Percentiles rank a stretch among this genome's conserved stretches.
These are phyloP conservation scores for Fomitopsis palustris DNA, from an alignment of 1,284 basidiomycete species.

Conservation along the genomic window DNA sequence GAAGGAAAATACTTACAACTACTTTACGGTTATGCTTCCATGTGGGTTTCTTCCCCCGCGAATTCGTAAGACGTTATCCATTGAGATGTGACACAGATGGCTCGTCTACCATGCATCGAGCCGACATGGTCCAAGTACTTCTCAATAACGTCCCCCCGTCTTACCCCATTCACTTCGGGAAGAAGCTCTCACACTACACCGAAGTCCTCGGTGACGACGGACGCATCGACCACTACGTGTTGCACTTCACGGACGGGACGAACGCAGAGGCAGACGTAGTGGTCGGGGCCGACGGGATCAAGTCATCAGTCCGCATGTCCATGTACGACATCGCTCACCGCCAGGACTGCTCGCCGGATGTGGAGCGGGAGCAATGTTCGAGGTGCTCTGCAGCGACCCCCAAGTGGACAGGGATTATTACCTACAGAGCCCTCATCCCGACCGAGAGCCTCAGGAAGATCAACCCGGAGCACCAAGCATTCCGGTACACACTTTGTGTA, in stretches of 20 bases:
- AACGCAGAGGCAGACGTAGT: slow-evolving; percentile 37
- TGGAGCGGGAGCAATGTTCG: slow-evolving; percentile 2
- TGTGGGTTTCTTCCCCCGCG: background rate
- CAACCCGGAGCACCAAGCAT: slow-evolving; percentile 33
- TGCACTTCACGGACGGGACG: slow-evolving; percentile 35
- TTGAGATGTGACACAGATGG: slow-evolving; percentile 8
- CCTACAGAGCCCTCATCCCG: slow-evolving; percentile 37
- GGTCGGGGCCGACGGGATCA: slow-evolving; percentile 44
- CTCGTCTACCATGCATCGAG: slow-evolving; percentile 16
- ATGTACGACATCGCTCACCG: slow-evolving; percentile 27
- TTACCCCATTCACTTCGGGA: slow-evolving; percentile 31
- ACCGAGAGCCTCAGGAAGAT: slow-evolving; percentile 29
- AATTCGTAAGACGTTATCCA: background rate
- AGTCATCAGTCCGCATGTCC: slow-evolving; percentile 32
- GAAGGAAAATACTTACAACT: slow-evolving; percentile 1
- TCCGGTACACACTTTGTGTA: slow-evolving; percentile 13
- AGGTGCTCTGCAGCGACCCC: slow-evolving; percentile 29
- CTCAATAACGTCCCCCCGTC: slow-evolving; percentile 20
- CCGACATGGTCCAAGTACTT: slow-evolving; percentile 16
- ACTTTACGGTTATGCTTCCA: slow-evolving; percentile 6
- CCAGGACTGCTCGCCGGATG: slow-evolving; percentile 8
- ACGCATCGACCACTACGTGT: slow-evolving; percentile 4
- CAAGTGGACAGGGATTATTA: slow-evolving; percentile 39
- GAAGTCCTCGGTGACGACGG: background rate
- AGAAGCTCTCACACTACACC: slow-evolving; percentile 26